Percentiles rank a stretch among this genome's conserved stretches.
These are phyloP conservation scores for Elaeis guineensis DNA, from an alignment of 176 grass and related monocot species.

Conservation along the genomic window DNA sequence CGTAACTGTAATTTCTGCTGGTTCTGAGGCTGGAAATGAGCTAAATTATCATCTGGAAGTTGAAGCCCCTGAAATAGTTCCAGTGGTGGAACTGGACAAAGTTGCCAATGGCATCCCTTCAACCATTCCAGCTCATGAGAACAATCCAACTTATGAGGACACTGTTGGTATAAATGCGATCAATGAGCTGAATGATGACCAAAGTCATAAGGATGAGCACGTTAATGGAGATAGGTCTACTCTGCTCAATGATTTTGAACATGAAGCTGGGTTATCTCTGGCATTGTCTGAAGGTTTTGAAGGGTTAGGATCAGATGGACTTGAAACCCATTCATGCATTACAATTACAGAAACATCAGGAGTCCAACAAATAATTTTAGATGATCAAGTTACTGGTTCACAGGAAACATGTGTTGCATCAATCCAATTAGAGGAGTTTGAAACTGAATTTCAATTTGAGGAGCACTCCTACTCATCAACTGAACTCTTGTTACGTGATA, in stretches of 20 bases:
- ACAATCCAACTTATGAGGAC: no score
- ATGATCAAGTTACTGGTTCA: not conserved
- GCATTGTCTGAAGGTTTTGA: not conserved
- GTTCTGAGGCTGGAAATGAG: conserved; percentile 16
- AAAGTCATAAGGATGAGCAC: no score
- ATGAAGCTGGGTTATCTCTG: not conserved
- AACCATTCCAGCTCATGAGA: no score
- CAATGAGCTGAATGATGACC: no score
- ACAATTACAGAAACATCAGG: not conserved
- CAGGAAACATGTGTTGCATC: not conserved
- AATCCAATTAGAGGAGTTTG: not conserved
- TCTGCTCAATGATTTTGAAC: conserved; percentile 8
- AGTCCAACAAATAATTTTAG: not conserved
- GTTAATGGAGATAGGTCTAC: not conserved
- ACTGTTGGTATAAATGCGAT: no score
- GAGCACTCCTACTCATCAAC: no score
- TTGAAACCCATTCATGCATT: not conserved
- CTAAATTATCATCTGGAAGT: conserved; percentile 3
- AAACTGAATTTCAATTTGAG: not conserved
- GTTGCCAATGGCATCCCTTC: no score
- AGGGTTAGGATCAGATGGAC: not conserved
- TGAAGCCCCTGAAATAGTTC: conserved; percentile 19
- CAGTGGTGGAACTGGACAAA: not conserved
- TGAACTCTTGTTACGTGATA: no score
- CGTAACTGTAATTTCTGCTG: conserved; percentile 14